Base-by-base conservation (phyloP, 1,139 yeast genomes). In the Ogataea hybrid region DNA sequence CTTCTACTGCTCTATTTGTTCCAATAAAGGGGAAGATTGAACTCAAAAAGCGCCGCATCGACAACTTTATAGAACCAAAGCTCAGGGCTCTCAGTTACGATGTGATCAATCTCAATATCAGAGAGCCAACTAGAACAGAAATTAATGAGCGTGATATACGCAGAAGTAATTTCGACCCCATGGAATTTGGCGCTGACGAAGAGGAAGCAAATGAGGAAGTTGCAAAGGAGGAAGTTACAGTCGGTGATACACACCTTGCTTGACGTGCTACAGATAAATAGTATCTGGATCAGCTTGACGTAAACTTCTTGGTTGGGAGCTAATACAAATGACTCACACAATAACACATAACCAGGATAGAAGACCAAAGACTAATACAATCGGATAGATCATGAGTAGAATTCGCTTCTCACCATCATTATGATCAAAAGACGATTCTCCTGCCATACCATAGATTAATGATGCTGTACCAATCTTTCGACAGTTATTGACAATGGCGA, bases 21-120 rank as follows among this genome's bases (percentile, higher is more conserved):
- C 96, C 97, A 8, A 69, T 90, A 20, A 71, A 78, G 11, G 90
- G 94, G 27, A 81, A 83, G 53, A 76, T 88, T 37, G 94, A 84
- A 53, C 76, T 92, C 59, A 87, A 85, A 67, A 84, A 90, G 58
- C 81, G 95, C 59, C 80, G 97, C 63, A 79, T 81, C 18, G 77
- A 73, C 48, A 77, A 80, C 44, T 67, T 49, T 21, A 41, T 63
- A 32, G 68, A 63, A 47, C 68, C 70, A 7, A 57, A 65, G 37
- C 64, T 70, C 10, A 65, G 67, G 44, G 71, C 69, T 38, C 52
- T 65, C 41, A 62, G 70, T 25, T 54, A 65, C 41, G 74, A 67
- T 50, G 68, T 69, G 52, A 70, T 88, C 39, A 78, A 81, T 44
- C 69, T 82, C 50, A 70, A 73, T 42, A 66, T 87, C 44, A 75